phyloP scores from a whole-genome alignment of 1,284 basidiomycete genomes.

The Ceratorhiza oryzae-sativae region DNA sequence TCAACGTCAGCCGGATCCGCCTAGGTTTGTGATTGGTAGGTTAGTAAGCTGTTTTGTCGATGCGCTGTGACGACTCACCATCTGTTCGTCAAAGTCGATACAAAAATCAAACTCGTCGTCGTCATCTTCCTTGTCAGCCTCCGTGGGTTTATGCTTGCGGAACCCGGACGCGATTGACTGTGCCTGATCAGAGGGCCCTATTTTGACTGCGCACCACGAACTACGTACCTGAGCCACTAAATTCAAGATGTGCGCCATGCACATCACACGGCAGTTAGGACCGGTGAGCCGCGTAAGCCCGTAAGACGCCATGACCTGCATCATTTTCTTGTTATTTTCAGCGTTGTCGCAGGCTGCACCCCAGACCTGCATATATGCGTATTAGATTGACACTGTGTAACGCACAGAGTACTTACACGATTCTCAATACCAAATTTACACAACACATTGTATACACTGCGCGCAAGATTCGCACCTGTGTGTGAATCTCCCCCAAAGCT shows the following conservation, averaged over 20 bases:
- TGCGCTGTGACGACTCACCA: neutral
- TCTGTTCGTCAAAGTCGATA: neutral
- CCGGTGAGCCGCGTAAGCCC: neutral
- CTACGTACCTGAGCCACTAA: neutral
- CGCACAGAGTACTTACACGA: neutral
- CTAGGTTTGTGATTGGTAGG: too few species aligned
- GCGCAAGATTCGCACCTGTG: neutral
- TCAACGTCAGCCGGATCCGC: neutral
- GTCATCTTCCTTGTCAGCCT: neutral
- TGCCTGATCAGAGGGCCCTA: neutral
- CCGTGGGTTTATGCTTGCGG: neutral
- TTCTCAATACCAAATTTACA: neutral
- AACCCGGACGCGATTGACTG: neutral
- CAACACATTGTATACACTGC: neutral
- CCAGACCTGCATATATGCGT: neutral
- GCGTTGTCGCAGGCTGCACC: slow-evolving; percentile 3
- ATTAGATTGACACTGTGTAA: neutral
- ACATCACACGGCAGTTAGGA: neutral
- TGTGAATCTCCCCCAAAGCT: neutral
- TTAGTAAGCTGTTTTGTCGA: neutral
- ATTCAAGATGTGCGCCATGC: slow-evolving; percentile 9
- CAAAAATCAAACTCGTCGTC: neutral
- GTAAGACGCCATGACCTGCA: neutral
- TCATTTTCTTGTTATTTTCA: neutral
- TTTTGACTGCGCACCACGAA: neutral